A percentile compares a stretch with the other conserved stretches of the same genome.
These are phyloP conservation scores for Candolleomyces eurysporus DNA, from an alignment of 768 basidiomycete genomes.

Conservation along the genomic window DNA sequence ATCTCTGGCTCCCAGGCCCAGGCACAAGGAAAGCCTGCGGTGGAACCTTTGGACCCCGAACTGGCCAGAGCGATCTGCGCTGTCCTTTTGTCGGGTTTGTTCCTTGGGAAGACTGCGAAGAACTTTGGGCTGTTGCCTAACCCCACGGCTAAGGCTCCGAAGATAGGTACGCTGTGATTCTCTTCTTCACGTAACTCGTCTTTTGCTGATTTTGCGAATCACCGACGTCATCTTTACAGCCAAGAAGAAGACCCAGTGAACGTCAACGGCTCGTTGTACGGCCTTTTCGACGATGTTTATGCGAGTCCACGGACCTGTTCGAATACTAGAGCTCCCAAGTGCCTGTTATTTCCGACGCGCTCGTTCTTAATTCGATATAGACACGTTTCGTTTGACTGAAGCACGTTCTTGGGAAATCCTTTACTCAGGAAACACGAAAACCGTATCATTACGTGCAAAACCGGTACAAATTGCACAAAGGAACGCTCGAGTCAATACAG, in stretches of 20 bases:
- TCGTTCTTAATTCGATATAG: no score
- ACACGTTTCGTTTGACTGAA: no score
- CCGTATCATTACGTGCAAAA: no score
- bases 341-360: no score
- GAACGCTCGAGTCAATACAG: no score
- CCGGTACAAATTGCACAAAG: no score
- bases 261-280: background rate
- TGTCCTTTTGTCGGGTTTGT: conserved; percentile 57
- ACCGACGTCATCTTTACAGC: background rate
- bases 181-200: background rate
- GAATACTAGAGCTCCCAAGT: no score
- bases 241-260: conserved; percentile 8
- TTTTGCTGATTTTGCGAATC: background rate
- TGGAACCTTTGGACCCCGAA: conserved; percentile 57
- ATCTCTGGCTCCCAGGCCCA: conserved; percentile 36
- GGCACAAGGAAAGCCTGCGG: conserved; percentile 23
- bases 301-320: no score
- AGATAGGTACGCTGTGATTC: conserved; percentile 15
- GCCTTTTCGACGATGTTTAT: no score
- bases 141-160: conserved; percentile 12
- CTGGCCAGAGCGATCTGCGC: conserved; percentile 73
- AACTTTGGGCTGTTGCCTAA: conserved; percentile 47
- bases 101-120: conserved; percentile 61
- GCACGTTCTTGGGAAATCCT: no score
- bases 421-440: no score